Base-by-base conservation (phyloP, 2,329 filamentous ascomycete genomes). In the Tolypocladium capitatum region DNA sequence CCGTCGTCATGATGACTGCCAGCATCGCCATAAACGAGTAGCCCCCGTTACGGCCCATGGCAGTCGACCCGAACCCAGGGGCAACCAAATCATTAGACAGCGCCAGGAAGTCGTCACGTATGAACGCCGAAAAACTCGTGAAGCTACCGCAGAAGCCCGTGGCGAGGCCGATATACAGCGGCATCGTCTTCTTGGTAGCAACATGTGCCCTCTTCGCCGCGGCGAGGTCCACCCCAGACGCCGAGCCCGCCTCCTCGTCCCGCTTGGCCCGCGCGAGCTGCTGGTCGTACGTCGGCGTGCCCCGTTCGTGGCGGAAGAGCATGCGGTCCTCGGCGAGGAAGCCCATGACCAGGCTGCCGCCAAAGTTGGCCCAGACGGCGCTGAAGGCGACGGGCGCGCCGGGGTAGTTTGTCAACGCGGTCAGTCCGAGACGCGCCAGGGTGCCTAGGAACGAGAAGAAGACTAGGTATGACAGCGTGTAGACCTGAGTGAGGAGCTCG, bases 71-170 rank as follows among this genome's bases (percentile, higher is more conserved):
- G 1, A 55, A 58, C 20, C 67, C 64, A 0, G 64, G 60, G 1
- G 63, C 59, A 10, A 64, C 68, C 11, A 94, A 67, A 53, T 84
- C 75, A 60, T 95, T 92, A 4, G 86, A 82, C 18, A 94, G 66
- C 0, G 86, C 83, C 21, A 94, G 74, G 60, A 94, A 94, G 14
- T 75, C 67, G 57, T 94, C 90, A 7, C 86, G 76, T 43, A 90
- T 81, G 60, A 94, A 94, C 20, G 83, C 81, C 0, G 89, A 94
- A 65, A 95, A 95, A 10, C 84, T 90, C 0, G 90, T 96, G 58
- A 92, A 86, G 54, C 85, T 90, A 52, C 91, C 87, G 58, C 88
- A 94, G 63, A 92, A 92, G 11, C 85, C 91, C 0, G 85, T 94
- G 0, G 86, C 79, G 6, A 96, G 76, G 45, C 86, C 90, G 49